Conservation (phyloP, 2,329 filamentous ascomycete genomes). For the Alternaria sp. region DNA sequence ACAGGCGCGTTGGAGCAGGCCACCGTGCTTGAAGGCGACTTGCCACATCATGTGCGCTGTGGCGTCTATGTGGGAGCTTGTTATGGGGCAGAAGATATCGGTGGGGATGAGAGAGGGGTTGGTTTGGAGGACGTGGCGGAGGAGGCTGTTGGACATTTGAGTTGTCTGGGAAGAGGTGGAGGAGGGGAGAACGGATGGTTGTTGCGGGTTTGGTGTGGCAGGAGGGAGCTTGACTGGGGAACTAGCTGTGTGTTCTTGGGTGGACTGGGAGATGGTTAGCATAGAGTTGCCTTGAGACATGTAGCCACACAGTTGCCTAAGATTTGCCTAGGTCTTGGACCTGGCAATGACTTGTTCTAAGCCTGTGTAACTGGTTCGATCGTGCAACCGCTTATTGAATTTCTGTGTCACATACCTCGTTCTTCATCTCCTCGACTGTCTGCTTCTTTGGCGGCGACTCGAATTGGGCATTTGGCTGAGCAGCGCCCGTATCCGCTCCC, state of each 20-base stretch:
- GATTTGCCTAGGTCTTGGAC: no score
- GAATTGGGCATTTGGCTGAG: not conserved
- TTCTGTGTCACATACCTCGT: not conserved
- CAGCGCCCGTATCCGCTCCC: not conserved
- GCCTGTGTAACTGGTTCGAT: no score
- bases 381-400: no score
- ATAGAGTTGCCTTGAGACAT: not conserved
- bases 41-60: constrained; percentile 30
- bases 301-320: no score
- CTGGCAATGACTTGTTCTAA: no score
- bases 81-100: not conserved
- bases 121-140: constrained; percentile 1
- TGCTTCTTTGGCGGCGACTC: constrained; percentile 12
- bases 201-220: not conserved
- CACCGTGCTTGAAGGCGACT: constrained; percentile 10
- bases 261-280: not conserved
- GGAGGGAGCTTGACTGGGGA: not conserved
- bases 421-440: constrained; percentile 2
- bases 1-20: constrained; percentile 13
- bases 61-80: constrained; percentile 12
- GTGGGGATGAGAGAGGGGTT: constrained; percentile 2
- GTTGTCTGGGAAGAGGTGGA: not conserved
- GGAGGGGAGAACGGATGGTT: fast-evolving
- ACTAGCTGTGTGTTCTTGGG: not conserved
- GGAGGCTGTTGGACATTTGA: not conserved